These are phyloP conservation scores for Ilex aquifolium DNA, from an alignment of 257 asterid species.

Conservation along the genomic window DNA sequence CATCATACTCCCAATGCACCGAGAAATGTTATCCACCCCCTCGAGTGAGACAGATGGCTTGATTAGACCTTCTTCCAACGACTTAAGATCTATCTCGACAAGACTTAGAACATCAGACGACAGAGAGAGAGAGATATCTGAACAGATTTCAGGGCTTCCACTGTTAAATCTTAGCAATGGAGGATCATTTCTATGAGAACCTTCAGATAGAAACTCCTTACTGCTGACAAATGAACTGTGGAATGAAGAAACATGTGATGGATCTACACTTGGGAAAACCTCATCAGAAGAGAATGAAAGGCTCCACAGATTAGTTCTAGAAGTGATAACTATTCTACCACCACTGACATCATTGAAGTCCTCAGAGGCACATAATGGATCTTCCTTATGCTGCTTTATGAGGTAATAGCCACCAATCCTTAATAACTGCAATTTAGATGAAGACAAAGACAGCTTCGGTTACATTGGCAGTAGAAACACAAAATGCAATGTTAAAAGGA, in stretches of 20 bases:
- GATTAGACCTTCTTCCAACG: slow-evolving; percentile 12
- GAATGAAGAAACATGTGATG: slow-evolving; percentile 14
- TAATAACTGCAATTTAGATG: slow-evolving; percentile 47
- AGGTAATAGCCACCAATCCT: slow-evolving; percentile 62
- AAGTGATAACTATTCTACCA: slow-evolving; percentile 37
- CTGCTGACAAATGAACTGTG: slow-evolving; percentile 17
- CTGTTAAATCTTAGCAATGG: slow-evolving; percentile 17
- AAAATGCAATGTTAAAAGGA: neutral
- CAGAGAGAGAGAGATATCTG: slow-evolving; percentile 43
- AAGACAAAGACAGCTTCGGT: neutral
- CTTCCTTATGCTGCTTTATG: slow-evolving; percentile 44
- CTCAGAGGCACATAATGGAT: slow-evolving; percentile 30
- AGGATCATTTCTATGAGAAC: slow-evolving; percentile 18
- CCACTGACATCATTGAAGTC: slow-evolving; percentile 16
- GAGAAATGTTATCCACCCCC: slow-evolving; percentile 23
- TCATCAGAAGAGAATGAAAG: slow-evolving; percentile 40
- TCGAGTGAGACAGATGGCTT: slow-evolving; percentile 22
- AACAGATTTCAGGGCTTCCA: slow-evolving; percentile 21
- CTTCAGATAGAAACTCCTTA: slow-evolving; percentile 25
- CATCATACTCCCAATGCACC: slow-evolving; percentile 9
- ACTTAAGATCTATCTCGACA: slow-evolving; percentile 33
- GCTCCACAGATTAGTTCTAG: slow-evolving; percentile 46
- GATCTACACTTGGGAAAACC: slow-evolving; percentile 33
- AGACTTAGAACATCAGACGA: slow-evolving; percentile 37
- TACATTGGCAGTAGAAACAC: neutral